A percentile compares a stretch with the other conserved stretches of the same genome.
These are phyloP conservation scores for Phaeosphaeria sp. DNA, from an alignment of 2,329 filamentous ascomycete genomes.

Conservation along the genomic window DNA sequence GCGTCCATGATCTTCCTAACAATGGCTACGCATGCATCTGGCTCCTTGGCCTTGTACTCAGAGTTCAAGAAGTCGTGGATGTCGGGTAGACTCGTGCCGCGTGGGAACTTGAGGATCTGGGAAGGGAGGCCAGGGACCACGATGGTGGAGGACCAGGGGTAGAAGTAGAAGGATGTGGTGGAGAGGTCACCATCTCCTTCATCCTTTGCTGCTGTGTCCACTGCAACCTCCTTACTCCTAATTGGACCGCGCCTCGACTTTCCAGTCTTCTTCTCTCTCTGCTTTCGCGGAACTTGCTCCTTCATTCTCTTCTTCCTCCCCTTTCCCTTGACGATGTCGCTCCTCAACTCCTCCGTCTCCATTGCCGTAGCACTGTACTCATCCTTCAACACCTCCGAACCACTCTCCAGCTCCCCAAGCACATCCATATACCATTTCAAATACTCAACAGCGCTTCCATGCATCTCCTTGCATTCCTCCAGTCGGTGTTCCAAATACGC, in stretches of 20 bases:
- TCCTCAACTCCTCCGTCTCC: background rate
- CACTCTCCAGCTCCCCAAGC: slow-evolving; percentile 6
- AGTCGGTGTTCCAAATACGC: slow-evolving; percentile 11
- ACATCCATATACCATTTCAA: slow-evolving; percentile 11
- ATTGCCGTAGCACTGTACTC: background rate
- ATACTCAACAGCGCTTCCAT: slow-evolving; percentile 6
- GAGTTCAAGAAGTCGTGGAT: slow-evolving; percentile 13
- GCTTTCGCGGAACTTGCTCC: background rate
- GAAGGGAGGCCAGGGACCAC: background rate
- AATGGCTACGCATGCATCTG: slow-evolving; percentile 1
- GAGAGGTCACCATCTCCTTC: background rate
- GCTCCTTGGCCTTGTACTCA: background rate
- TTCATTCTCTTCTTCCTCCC: background rate
- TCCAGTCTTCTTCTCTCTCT: background rate
- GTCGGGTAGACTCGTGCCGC: background rate
- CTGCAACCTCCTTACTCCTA: background rate
- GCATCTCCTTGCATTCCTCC: slow-evolving; percentile 5
- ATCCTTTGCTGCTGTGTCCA: slow-evolving; percentile 1
- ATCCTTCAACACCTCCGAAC: background rate
- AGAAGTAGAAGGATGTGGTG: background rate
- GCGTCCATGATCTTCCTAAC: slow-evolving; percentile 20
- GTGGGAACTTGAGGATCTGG: slow-evolving; percentile 14
- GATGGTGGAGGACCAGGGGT: background rate
- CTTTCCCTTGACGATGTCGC: background rate
- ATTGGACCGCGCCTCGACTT: background rate